Conservation (phyloP, 2,329 filamentous ascomycete genomes). For the Dryadomyces sulphureus region DNA sequence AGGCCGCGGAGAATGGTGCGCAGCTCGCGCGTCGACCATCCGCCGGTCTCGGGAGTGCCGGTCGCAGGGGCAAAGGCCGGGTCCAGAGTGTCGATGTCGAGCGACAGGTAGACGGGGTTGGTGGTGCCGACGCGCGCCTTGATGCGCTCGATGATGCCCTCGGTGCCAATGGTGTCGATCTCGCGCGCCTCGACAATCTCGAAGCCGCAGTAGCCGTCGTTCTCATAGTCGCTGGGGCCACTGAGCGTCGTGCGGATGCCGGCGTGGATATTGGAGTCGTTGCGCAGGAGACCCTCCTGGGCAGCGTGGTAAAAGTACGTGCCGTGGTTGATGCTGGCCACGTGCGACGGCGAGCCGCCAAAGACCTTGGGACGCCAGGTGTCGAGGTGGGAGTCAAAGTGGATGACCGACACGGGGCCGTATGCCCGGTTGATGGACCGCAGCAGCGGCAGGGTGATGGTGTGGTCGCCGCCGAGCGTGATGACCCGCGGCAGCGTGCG, state of each 20-base stretch:
- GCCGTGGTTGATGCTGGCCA: slow-evolving; percentile 70
- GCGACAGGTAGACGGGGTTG: slow-evolving; percentile 64
- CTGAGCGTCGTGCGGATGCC: slow-evolving; percentile 73
- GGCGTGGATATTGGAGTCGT: slow-evolving; percentile 77
- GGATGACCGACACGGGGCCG: slow-evolving; percentile 45
- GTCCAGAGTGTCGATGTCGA: slow-evolving; percentile 82
- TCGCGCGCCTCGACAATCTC: slow-evolving; percentile 61
- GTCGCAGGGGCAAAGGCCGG: slow-evolving; percentile 68
- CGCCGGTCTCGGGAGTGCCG: slow-evolving; percentile 62
- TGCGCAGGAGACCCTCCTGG: slow-evolving; percentile 61
- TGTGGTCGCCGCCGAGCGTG: slow-evolving; percentile 54
- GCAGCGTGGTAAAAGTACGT: slow-evolving; percentile 80
- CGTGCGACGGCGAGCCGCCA: slow-evolving; percentile 62
- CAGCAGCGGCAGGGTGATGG: slow-evolving; percentile 44
- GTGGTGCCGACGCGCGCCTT: slow-evolving; percentile 57
- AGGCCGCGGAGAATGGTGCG: slow-evolving; percentile 56
- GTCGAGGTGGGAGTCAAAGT: slow-evolving; percentile 51
- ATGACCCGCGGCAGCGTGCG: slow-evolving; percentile 70
- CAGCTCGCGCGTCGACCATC: slow-evolving; percentile 61
- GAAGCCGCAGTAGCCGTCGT: slow-evolving; percentile 75
- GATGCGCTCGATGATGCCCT: slow-evolving; percentile 69
- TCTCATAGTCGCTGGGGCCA: slow-evolving; percentile 67
- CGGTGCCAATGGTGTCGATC: slow-evolving; percentile 35
- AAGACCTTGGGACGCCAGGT: slow-evolving; percentile 78
- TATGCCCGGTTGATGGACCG: slow-evolving; percentile 46